Base-by-base conservation (phyloP, 2,329 filamentous ascomycete species). In the Ceratocystis ficicola region DNA sequence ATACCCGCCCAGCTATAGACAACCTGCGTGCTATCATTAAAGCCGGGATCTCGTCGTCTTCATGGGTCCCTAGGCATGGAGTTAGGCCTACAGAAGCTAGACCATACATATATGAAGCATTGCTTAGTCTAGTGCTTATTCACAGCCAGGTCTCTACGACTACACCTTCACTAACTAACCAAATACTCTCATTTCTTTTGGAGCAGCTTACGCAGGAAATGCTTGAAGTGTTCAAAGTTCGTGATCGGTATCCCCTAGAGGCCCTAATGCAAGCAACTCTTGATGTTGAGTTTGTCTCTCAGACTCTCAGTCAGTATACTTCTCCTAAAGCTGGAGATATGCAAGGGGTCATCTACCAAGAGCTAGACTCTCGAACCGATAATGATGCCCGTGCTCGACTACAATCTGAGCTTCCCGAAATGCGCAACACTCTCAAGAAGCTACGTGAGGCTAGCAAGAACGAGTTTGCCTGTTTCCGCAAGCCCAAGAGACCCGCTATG, bases 221-320 rank as follows among this genome's bases (percentile, higher is more conserved):
- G n/a, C 85, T 96, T 17, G 83, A 87, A 32, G 86, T 90, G 0
- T 96, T 97, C 79, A 78, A 77, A 79, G 82, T 74, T 44, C 85
- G 87, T 5, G 75, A 80, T 3, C 79, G 79, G 22, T 97, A 94
- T 76, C 82, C 85, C 1, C 84, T 99, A 0, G 80, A 87, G 4
- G 87, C 89, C 5, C 83, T 99, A 63, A 95, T 97, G 86, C 95
- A 99, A 76, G 95, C 95, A 1, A 99, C 94, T 0, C 83, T 99
- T 0, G 94, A 99, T 72, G 92, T 96, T 1, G 94, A 99, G 75
- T 97, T 99, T 73, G 86, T 97, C 66, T 90, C 92, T 0, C 94
- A 99, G 77, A 96, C 93, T 4, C 81, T 99, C 44, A 89, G 84
- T 68, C 87, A 92, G 70, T 99, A 95, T 75, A 94, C 90, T 0